Evolutionary conservation across 805 yeast genomes (phyloP).

Genomic region (Isabelozyma heimii): DNA sequence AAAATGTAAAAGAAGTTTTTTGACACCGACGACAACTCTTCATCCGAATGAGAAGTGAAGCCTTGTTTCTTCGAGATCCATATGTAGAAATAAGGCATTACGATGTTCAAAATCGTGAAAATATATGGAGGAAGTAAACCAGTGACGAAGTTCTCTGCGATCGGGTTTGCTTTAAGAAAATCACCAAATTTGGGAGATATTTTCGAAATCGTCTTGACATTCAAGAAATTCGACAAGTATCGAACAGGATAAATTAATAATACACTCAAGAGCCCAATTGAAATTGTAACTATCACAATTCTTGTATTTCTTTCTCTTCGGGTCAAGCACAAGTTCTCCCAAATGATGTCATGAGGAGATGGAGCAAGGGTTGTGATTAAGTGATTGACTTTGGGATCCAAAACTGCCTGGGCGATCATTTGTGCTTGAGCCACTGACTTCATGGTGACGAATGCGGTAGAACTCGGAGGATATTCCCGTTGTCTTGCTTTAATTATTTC

Average conservation of each 20-base stretch:
- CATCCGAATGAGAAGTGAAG: constrained; percentile 87
- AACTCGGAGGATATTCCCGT: constrained; percentile 75
- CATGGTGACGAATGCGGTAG: constrained; percentile 93
- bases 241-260: constrained; percentile 80
- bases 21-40: constrained; percentile 82
- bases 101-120: constrained; percentile 78
- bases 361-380: constrained; percentile 86
- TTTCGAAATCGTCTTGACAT: constrained; percentile 70
- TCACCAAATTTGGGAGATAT: constrained; percentile 83
- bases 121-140: constrained; percentile 89
- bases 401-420: constrained; percentile 91
- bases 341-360: constrained; percentile 91
- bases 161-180: constrained; percentile 56
- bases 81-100: constrained; percentile 82
- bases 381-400: constrained; percentile 85
- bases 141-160: constrained; percentile 79
- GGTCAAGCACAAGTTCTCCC: constrained; percentile 86
- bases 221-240: constrained; percentile 78
- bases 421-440: constrained; percentile 94
- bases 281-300: constrained; percentile 58
- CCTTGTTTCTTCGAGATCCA: constrained; percentile 86
- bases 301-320: constrained; percentile 68
- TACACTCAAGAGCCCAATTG: constrained; percentile 68
- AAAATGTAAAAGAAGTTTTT: constrained; percentile 94
- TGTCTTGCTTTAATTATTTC: constrained; percentile 64